Evolutionary conservation across 2,329 filamentous ascomycete species (phyloP).

Genomic region (Xylariaceae sp.): DNA sequence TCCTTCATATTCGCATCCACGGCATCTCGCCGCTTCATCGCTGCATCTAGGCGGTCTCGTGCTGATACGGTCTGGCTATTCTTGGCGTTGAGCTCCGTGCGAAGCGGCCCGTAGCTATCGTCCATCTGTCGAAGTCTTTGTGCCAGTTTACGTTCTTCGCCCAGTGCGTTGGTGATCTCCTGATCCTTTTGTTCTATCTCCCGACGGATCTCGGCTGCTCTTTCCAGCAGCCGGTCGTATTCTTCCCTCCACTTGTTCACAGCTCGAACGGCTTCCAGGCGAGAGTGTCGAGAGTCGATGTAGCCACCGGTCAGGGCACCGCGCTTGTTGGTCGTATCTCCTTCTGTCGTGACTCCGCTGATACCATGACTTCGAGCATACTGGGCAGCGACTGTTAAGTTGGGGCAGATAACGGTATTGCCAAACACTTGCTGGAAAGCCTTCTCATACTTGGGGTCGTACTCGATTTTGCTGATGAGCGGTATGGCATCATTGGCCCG

Average conservation of each 20-base stretch:
- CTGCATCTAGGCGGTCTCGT: conserved; percentile 65
- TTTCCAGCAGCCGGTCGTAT: conserved; percentile 58
- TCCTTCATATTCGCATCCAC: conserved; percentile 69
- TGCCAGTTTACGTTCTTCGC: conserved; percentile 75
- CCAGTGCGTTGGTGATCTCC: conserved; percentile 78
- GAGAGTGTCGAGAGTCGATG: conserved; percentile 77
- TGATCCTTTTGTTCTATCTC: conserved; percentile 78
- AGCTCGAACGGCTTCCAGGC: conserved; percentile 74
- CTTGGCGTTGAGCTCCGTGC: conserved; percentile 68
- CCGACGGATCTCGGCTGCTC: conserved; percentile 57
- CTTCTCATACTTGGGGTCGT: conserved; percentile 66
- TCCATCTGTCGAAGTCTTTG: conserved; percentile 72
- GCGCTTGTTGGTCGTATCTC: conserved; percentile 89
- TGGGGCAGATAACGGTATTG: conserved; percentile 89
- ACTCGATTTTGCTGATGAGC: conserved; percentile 77
- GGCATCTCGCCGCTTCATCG: conserved; percentile 54
- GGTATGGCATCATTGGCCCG: conserved; percentile 82
- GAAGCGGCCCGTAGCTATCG: conserved; percentile 71
- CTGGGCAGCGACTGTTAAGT: conserved; percentile 76
- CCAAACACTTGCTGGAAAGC: conserved; percentile 95
- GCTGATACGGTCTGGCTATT: conserved; percentile 67
- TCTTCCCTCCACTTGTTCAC: conserved; percentile 69
- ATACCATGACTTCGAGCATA: conserved; percentile 89
- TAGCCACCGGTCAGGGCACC: conserved; percentile 94
- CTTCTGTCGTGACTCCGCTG: conserved; percentile 88